Conservation (phyloP, 495 filamentous ascomycete species). For the Trichoderma virens region DNA sequence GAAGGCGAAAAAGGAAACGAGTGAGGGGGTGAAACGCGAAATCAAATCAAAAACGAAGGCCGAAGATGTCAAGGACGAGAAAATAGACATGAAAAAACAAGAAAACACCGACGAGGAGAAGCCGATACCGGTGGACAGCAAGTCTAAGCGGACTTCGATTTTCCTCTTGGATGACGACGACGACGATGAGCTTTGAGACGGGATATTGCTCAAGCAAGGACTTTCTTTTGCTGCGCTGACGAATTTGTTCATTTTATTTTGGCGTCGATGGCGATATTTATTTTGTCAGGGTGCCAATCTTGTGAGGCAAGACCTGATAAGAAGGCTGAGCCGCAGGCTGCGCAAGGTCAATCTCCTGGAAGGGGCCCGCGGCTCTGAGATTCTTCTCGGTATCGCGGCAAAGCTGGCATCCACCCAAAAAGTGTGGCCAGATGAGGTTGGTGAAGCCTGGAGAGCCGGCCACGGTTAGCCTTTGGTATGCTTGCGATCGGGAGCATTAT, state of each 20-base stretch:
- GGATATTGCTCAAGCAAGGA: not conserved
- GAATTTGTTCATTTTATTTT: not conserved
- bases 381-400: constrained; percentile 46
- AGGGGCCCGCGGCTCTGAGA: constrained; percentile 47
- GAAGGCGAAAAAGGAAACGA: constrained; percentile 8
- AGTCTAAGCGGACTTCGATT: constrained; percentile 6
- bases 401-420: constrained; percentile 54
- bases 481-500: not conserved
- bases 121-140: not conserved
- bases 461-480: constrained; percentile 7
- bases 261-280: constrained; percentile 12
- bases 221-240: not conserved
- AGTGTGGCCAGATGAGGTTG: constrained; percentile 43
- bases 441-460: constrained; percentile 23
- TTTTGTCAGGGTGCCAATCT: constrained; percentile 46
- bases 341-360: constrained; percentile 46
- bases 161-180: constrained; percentile 15
- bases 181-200: constrained; percentile 17
- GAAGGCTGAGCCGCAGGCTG: constrained; percentile 36
- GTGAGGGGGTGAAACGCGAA: not conserved
- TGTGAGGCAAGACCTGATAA: constrained; percentile 46
- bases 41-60: constrained; percentile 5
- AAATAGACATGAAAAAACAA: not conserved
- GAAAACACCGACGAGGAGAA: not conserved
- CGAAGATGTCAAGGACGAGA: not conserved